Evolutionary conservation across 805 yeast species (phyloP).

Genomic region (Wickerhamia fluorescens): DNA sequence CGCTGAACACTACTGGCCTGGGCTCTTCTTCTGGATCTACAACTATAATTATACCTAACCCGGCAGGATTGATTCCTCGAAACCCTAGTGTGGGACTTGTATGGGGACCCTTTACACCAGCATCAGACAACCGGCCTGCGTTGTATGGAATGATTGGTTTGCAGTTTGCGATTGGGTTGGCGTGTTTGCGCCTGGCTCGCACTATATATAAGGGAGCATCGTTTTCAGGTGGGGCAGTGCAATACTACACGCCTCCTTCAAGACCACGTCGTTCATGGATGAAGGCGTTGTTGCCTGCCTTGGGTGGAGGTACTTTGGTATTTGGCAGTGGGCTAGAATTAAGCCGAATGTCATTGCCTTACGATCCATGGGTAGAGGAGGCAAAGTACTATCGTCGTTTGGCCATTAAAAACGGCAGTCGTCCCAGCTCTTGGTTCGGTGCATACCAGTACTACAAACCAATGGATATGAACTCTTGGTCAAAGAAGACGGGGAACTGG

Average conservation of each 20-base stretch:
- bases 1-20: too few relatives aligned
- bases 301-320: slow-evolving; percentile 41
- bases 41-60: too few relatives aligned
- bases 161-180: slow-evolving; percentile 46
- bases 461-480: slow-evolving; percentile 36
- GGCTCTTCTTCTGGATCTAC: too few relatives aligned
- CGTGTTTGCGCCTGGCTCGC: slow-evolving; percentile 13
- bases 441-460: slow-evolving; percentile 51
- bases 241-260: neutral
- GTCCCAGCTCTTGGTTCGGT: slow-evolving; percentile 60
- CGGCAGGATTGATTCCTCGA: too few relatives aligned
- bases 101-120: slow-evolving; percentile 73
- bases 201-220: slow-evolving; percentile 6
- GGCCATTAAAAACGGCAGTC: slow-evolving; percentile 43
- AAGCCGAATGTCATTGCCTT: slow-evolving; percentile 38
- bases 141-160: slow-evolving; percentile 44
- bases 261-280: slow-evolving; percentile 5
- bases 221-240: neutral
- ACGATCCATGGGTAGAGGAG: slow-evolving; percentile 71
- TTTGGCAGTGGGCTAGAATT: slow-evolving; percentile 52
- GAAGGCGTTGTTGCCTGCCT: slow-evolving; percentile 7
- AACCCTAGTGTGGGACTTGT: slow-evolving; percentile 11
- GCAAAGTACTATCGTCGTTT: slow-evolving; percentile 47
- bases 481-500: slow-evolving; percentile 13
- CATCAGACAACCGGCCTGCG: slow-evolving; percentile 55